Base-by-base conservation (phyloP, 1,284 basidiomycete genomes). In the Athelia sp. region DNA sequence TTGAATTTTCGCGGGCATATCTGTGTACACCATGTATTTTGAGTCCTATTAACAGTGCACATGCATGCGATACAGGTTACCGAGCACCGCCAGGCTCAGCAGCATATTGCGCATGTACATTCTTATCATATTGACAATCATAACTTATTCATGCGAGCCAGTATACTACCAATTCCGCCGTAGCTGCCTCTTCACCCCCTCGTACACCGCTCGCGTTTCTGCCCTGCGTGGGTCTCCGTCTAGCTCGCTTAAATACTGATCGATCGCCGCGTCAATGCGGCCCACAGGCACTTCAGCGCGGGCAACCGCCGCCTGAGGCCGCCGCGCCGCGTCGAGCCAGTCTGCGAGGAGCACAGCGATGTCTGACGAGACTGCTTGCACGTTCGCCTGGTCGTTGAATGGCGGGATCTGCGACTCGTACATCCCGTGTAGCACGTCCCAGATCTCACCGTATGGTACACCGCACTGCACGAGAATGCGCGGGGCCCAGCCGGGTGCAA, bases 331-430 rank as follows among this genome's bases (percentile, higher is more conserved):
- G 50, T 84, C 78, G 31, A 91, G 62, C 90, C 90, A 93, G 57
- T 90, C 84, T 17, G 72, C 73, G 22, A 93, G 66, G 21, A 93
- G 71, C 26, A 86, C 69, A 31, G 87, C 84, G 58, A 92, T 87
- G 58, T 91, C 89, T 8, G 84, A 76, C 0, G 88, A 88, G 50
- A 92, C 78, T 47, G 82, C 77, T 59, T 89, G 84, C 1, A 90
- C 81, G 51, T 88, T 89, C 31, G 74, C 72, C 58, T 88, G 84
- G 43, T 81, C 79, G 59, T 90, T 89, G 72, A 90, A 93, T 11
- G 90, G 90, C 17, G 90, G 88, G 19, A 91, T 75, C 88, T 93
- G 47, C 32, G 88, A 89, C 59, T 91, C 87, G 54, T 94, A 90
- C 75, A 95, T 87, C 61, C 87, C 85, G 58, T 93, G 86, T 54